Evolutionary conservation across 257 asterid genomes (phyloP), one percentile per base, ranked within the genome.

Genomic region (Nemophila menziesii): DNA sequence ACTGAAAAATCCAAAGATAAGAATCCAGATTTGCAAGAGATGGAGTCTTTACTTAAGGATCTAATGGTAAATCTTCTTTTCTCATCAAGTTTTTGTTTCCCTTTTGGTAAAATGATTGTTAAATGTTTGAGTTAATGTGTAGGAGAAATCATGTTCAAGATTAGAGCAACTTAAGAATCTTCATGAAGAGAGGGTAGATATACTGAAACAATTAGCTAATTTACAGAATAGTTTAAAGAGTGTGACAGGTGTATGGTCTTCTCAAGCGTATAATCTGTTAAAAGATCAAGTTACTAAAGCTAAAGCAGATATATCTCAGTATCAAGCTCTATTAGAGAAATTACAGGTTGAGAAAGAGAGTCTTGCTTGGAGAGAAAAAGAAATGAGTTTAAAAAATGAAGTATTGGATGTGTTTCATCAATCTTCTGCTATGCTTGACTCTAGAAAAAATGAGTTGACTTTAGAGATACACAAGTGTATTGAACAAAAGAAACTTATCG

Each of bases 331-430:
- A 43, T 75, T 68, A 33, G 93, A 82, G 75, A 82, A 86, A 77
- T 69, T 90, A 54, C 99, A 90, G 99, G 78, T 82, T 49, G 92
- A 90, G 66, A 79, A 80, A 70, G 94, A 90, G 45, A 65, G 65
- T 56, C 75, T 90, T 53, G 75, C 82, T 53, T 82, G 94, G 99
- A 64, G 74, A 65, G 99, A 90, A 52, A 85, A 68, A 60, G 94
- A 81, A 62, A 60, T 57, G 68, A 68, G 57, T 58, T 43, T 85
- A 78, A 85, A 81, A 83, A 79, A 49, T 60, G 99, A 90, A 40
- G 53, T 79, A 45, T 66, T 70, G 54, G 99, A 90, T 57, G 75
- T 82, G 54, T 66, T 77, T 66, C 73, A 77, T 64, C 82, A 61
- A 52, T 73, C 93, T 60, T 79, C 94, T 51, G 61, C 79, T 27